A percentile compares a stretch with the other conserved stretches of the same genome.
phyloP scores from a whole-genome alignment of 768 basidiomycete species.

The Dictyophora rubrovolvata region DNA sequence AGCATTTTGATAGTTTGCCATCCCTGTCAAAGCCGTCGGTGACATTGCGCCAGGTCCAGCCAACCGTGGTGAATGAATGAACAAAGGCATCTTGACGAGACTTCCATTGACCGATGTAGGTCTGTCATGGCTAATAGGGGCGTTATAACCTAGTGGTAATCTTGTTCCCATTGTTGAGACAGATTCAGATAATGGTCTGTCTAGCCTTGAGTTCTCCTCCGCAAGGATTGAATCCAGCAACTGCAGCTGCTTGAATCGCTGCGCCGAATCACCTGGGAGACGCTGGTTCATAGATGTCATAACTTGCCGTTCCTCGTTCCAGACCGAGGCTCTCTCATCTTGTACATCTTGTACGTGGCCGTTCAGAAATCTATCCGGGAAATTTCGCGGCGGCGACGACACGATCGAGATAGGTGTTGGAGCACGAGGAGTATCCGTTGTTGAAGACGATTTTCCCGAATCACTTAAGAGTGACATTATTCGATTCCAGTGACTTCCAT shows the following conservation, averaged over 20 bases:
- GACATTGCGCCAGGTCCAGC: background rate
- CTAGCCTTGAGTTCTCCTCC: background rate
- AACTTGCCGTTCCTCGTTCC: background rate
- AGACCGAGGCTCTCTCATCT: background rate
- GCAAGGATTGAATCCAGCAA: constrained; percentile 6
- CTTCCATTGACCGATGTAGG: background rate
- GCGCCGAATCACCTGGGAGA: background rate
- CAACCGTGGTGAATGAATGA: background rate
- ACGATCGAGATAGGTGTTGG: constrained; percentile 1
- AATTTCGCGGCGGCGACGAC: background rate
- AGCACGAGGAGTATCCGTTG: constrained; percentile 1
- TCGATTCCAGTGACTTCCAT: constrained; percentile 4
- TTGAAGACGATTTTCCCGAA: constrained; percentile 1
- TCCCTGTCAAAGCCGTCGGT: background rate
- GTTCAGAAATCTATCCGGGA: background rate
- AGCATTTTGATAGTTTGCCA: background rate
- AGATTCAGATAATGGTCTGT: background rate
- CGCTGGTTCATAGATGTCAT: background rate
- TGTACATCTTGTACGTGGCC: background rate
- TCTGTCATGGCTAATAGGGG: background rate
- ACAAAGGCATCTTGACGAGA: background rate
- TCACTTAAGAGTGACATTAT: constrained; percentile 6
- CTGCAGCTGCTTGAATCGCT: constrained; percentile 4
- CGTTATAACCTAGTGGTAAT: background rate
- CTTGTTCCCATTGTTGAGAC: background rate